These are phyloP conservation scores for Diplodia seriata DNA, from an alignment of 2,329 filamentous ascomycete genomes.

Conservation along the genomic window DNA sequence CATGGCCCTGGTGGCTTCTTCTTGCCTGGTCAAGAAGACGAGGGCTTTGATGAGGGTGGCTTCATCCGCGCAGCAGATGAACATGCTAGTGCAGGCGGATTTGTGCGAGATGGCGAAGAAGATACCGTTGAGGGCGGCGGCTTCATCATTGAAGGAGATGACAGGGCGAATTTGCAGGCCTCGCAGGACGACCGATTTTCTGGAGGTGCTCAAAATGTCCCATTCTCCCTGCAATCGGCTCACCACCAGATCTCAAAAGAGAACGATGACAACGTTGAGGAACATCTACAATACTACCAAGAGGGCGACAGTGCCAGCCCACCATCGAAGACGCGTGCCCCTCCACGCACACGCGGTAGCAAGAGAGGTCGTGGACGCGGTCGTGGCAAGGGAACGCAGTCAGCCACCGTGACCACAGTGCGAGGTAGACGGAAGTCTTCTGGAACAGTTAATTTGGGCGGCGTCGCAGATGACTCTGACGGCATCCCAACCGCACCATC, in stretches of 20 bases:
- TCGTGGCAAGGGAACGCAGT: slow-evolving; percentile 35
- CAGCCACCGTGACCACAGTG: not conserved
- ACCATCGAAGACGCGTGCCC: slow-evolving; percentile 10
- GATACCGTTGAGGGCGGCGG: slow-evolving; percentile 41
- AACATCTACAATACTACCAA: slow-evolving; percentile 28
- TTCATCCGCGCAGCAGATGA: slow-evolving; percentile 32
- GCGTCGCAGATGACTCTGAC: not conserved
- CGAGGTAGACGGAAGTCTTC: not conserved
- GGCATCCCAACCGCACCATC: slow-evolving; percentile 5
- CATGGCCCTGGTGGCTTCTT: slow-evolving; percentile 35
- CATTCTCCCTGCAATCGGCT: slow-evolving; percentile 47
- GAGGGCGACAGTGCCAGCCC: slow-evolving; percentile 6
- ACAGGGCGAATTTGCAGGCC: slow-evolving; percentile 33
- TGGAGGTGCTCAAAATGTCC: slow-evolving; percentile 36
- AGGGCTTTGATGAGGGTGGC: slow-evolving; percentile 32
- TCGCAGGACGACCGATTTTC: slow-evolving; percentile 13
- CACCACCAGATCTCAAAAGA: slow-evolving; percentile 36
- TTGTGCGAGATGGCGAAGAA: slow-evolving; percentile 48
- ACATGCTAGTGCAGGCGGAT: slow-evolving; percentile 42
- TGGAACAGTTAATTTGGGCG: not conserved
- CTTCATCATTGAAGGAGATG: slow-evolving; percentile 45
- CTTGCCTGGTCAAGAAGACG: slow-evolving; percentile 31
- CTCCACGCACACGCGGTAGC: slow-evolving; percentile 2
- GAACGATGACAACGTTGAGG: slow-evolving; percentile 14
- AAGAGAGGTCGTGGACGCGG: slow-evolving; percentile 34